These are phyloP conservation scores for Suhomyces taliae DNA, from an alignment of 1,139 yeast genomes.

Conservation along the genomic window DNA sequence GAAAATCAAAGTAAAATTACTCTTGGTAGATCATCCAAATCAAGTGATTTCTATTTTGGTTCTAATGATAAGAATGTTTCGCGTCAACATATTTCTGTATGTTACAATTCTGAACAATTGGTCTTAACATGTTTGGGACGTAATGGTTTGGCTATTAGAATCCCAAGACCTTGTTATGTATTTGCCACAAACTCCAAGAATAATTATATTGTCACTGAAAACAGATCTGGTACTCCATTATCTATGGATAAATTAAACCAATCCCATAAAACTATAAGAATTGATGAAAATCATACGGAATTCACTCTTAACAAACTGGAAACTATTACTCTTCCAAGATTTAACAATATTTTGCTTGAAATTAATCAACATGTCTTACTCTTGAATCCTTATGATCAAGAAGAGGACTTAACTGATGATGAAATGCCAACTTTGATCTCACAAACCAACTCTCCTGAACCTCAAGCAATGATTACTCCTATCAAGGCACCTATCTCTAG, in stretches of 20 bases:
- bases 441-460: conserved; percentile 3
- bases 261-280: conserved; percentile 38
- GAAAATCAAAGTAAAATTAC: conserved; percentile 24
- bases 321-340: conserved; percentile 52
- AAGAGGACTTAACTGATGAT: conserved; percentile 46
- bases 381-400: conserved; percentile 49
- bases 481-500: conserved; percentile 8
- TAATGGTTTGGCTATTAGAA: conserved; percentile 65
- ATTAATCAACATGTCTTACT: conserved; percentile 60
- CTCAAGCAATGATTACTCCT: conserved; percentile 6
- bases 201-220: conserved; percentile 36
- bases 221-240: conserved; percentile 23
- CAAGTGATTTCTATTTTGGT: conserved; percentile 58
- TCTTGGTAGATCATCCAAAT: conserved; percentile 67
- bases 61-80: conserved; percentile 62
- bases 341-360: conserved; percentile 59
- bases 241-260: conserved; percentile 15
- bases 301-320: conserved; percentile 57
- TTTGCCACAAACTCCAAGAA: conserved; percentile 25
- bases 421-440: conserved; percentile 30
- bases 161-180: conserved; percentile 51
- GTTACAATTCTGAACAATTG: conserved; percentile 26
- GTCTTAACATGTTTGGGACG: conserved; percentile 62
- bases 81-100: conserved; percentile 56
- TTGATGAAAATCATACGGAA: conserved; percentile 52